Percentiles rank a stretch among this genome's conserved stretches.
phyloP scores from a whole-genome alignment of 352 stramenopile genomes.

The Phytopythium chamaehyphon region DNA sequence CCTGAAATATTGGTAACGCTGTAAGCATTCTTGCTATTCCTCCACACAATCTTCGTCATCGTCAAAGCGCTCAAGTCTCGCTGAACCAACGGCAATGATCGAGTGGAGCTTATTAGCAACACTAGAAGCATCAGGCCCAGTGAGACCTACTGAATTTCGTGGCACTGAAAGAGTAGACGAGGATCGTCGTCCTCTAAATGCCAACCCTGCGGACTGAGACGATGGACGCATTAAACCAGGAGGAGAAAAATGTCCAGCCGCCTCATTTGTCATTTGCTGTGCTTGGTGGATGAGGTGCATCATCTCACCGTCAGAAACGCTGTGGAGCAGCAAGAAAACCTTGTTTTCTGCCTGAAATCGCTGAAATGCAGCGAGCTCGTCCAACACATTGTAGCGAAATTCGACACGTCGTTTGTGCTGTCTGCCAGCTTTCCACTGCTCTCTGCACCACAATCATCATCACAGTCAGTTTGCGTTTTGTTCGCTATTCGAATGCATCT shows the following conservation, averaged over 20 bases:
- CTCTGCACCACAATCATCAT: slow-evolving; percentile 12
- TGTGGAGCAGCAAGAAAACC: slow-evolving; percentile 63
- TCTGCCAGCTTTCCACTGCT: slow-evolving; percentile 39
- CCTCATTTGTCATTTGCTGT: slow-evolving; percentile 17
- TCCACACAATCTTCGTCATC: slow-evolving; percentile 4
- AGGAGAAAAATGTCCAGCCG: background rate
- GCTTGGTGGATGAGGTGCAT: slow-evolving; percentile 45
- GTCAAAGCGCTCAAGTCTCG: slow-evolving; percentile 17
- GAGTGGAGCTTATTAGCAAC: background rate
- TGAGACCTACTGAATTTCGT: background rate
- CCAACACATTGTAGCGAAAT: slow-evolving; percentile 67
- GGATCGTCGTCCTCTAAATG: slow-evolving; percentile 1
- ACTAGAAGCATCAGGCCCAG: background rate
- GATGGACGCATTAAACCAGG: background rate
- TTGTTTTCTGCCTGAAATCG: slow-evolving; percentile 56
- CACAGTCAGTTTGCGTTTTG: background rate
- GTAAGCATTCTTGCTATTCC: background rate
- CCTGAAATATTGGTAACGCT: background rate
- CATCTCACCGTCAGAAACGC: slow-evolving; percentile 60
- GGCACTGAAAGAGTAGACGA: background rate
- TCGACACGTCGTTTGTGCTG: slow-evolving; percentile 53
- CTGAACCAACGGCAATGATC: slow-evolving; percentile 6
- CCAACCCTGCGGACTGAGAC: background rate
- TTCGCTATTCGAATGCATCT: background rate
- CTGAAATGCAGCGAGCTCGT: slow-evolving; percentile 60